Base-by-base conservation (phyloP, 2,329 filamentous ascomycete genomes). In the Penicillium sp. region DNA sequence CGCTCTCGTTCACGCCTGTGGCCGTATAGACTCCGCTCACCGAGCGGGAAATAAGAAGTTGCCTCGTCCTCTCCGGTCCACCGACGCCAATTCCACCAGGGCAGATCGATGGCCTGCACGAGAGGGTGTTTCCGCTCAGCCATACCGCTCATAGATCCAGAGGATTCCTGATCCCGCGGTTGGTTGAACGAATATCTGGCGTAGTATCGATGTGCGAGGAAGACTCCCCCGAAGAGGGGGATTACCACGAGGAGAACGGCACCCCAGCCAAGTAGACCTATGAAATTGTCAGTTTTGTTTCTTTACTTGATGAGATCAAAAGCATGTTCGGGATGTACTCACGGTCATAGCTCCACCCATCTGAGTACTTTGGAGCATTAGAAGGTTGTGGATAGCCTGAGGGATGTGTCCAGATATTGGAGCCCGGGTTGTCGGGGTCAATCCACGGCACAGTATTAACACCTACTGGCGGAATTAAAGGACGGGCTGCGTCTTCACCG, bases 401-500 rank as follows among this genome's bases (percentile, higher is more conserved):
- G 2, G 64, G 61, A 33, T 62, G 57, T 19, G 50, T 56, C 61
- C 61, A 64, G 40, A 62, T 65, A 33, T 63, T 61, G 17, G 60
- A 56, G 3, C 66, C 64, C 2, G 67, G 67, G 21, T 71, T 54
- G 7, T 67, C 64, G 2, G 71, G 66, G 21, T 72, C 65, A 35
- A 73, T 61, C 70, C 71, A 73, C 0, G 71, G 72, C 47, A 73
- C 70, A 7, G 70, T 73, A 27, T 67, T 71, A 23, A 72, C 66
- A 17, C 68, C 70, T 17, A 53, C 57, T 4, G 70, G 69, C 0
- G 72, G 72, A n/a, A 74, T 67, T 5, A 62, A 56, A 7, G 71
- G 62, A n/a, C 33, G 31, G 10, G 70, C 62, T 6, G 53, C 61
- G 21, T 62, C 59, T 31, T 74, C 72, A 4, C 67, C 71, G 0